phyloP scores from a whole-genome alignment of 805 yeast species.

The Cyberlindnera mississippiensis region DNA sequence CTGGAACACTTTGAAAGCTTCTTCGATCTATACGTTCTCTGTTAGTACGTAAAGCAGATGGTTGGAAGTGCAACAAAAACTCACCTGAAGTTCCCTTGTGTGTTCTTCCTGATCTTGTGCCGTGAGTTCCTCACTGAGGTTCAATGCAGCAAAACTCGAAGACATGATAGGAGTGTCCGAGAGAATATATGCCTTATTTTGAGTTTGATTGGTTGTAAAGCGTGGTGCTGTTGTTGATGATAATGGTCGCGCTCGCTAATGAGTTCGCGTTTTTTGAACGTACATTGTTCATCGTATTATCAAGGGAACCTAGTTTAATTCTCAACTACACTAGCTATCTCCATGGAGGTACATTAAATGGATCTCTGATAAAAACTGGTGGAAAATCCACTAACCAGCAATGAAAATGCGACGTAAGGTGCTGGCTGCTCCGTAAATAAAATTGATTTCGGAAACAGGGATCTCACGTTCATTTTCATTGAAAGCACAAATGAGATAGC shows the following conservation, averaged over 20 bases:
- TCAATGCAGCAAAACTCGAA: conserved; percentile 66
- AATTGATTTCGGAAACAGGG: conserved; percentile 38
- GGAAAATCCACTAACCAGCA: conserved; percentile 11
- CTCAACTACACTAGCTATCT: too few species aligned
- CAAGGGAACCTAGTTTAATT: too few species aligned
- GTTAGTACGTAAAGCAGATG: conserved; percentile 5
- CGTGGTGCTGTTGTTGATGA: too few species aligned
- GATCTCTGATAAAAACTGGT: too few species aligned
- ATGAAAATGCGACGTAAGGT: conserved; percentile 44
- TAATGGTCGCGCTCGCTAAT: too few species aligned
- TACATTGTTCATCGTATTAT: too few species aligned
- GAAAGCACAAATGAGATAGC: conserved; percentile 47
- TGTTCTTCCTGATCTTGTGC: conserved; percentile 77
- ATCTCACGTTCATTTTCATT: conserved; percentile 31
- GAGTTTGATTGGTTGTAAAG: too few species aligned
- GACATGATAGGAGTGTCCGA: conserved; percentile 44
- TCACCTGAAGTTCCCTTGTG: conserved; percentile 79
- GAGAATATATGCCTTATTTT: too few species aligned
- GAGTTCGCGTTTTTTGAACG: too few species aligned
- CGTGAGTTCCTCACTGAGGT: conserved; percentile 67
- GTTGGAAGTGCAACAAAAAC: conserved; percentile 3
- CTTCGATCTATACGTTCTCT: conserved; percentile 42
- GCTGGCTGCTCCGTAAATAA: conserved; percentile 43
- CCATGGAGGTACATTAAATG: too few species aligned
- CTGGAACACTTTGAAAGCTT: conserved; percentile 74